Evolutionary conservation across 176 grass and related monocot genomes (phyloP).

Genomic region (Paspalum vaginatum): DNA sequence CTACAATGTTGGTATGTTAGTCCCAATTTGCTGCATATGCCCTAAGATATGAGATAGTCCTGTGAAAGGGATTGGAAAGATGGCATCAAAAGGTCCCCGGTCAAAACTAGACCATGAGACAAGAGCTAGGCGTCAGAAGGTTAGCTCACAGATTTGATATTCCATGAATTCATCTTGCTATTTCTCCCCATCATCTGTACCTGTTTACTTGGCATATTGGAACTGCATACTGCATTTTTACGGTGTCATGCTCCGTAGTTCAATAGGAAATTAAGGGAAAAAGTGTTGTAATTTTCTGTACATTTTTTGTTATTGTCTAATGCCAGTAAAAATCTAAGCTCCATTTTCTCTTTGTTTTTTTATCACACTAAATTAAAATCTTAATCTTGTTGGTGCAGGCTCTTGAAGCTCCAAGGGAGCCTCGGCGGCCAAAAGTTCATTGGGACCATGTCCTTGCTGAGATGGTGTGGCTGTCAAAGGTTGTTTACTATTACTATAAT

Average conservation of each 20-base stretch:
- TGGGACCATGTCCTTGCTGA: constrained; percentile 98
- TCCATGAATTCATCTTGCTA: constrained; percentile 14
- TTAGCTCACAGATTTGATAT: constrained; percentile 50
- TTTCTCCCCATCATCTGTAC: constrained; percentile 28
- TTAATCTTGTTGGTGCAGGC: constrained; percentile 50
- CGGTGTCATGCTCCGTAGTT: background rate
- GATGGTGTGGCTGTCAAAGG: constrained; percentile 96
- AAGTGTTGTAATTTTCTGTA: constrained; percentile 7
- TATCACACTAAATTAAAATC: background rate
- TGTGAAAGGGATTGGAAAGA: constrained; percentile 51
- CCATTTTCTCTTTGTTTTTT: background rate
- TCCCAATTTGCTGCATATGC: constrained; percentile 26
- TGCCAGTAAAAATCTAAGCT: background rate
- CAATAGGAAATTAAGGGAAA: constrained; percentile 7
- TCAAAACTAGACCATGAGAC: constrained; percentile 91
- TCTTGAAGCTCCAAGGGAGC: constrained; percentile 89
- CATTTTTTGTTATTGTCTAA: constrained; percentile 25
- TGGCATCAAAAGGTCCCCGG: constrained; percentile 97
- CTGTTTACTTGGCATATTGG: constrained; percentile 19
- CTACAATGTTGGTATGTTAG: constrained; percentile 21
- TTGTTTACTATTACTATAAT: constrained; percentile 43
- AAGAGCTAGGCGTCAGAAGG: constrained; percentile 95
- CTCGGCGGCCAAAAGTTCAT: constrained; percentile 82
- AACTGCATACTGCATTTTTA: constrained; percentile 27
- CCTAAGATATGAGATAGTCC: constrained; percentile 38